Conservation (phyloP, 768 basidiomycete species). For the Naganishia kalamii region DNA sequence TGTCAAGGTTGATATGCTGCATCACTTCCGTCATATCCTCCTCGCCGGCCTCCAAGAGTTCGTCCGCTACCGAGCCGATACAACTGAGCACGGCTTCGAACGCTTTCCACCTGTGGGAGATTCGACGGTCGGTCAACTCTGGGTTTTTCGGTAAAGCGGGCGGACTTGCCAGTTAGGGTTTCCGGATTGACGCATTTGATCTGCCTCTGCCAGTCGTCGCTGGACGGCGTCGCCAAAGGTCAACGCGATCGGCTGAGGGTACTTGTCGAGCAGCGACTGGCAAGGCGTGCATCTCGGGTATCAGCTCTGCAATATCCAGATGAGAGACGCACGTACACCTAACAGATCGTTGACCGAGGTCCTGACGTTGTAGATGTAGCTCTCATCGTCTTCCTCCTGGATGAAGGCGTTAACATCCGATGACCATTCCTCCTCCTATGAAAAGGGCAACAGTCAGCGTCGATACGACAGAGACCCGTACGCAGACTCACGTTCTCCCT, state of each 20-base stretch:
- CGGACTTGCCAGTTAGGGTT: constrained; percentile 58
- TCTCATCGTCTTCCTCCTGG: constrained; percentile 89
- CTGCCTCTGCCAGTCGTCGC: constrained; percentile 57
- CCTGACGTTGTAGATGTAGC: constrained; percentile 70
- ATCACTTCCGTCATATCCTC: constrained; percentile 61
- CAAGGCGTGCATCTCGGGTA: background rate
- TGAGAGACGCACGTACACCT: constrained; percentile 51
- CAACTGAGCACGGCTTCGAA: constrained; percentile 78
- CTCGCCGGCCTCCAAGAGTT: constrained; percentile 67
- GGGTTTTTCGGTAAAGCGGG: background rate
- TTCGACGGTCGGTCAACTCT: background rate
- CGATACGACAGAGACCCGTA: background rate
- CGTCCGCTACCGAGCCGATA: constrained; percentile 71
- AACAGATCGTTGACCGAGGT: constrained; percentile 79
- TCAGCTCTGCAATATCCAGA: background rate
- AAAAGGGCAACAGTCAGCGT: background rate
- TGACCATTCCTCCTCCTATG: constrained; percentile 83
- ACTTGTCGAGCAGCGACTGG: constrained; percentile 47
- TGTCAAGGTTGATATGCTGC: constrained; percentile 69
- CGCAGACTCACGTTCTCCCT: constrained; percentile 65
- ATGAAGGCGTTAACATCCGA: constrained; percentile 86
- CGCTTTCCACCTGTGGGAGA: constrained; percentile 72
- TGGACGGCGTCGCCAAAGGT: constrained; percentile 57
- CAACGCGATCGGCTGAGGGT: constrained; percentile 33
- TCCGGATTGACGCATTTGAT: constrained; percentile 55